phyloP scores from a whole-genome alignment of 2,329 filamentous ascomycete species.

The Seiridium unicorne region DNA sequence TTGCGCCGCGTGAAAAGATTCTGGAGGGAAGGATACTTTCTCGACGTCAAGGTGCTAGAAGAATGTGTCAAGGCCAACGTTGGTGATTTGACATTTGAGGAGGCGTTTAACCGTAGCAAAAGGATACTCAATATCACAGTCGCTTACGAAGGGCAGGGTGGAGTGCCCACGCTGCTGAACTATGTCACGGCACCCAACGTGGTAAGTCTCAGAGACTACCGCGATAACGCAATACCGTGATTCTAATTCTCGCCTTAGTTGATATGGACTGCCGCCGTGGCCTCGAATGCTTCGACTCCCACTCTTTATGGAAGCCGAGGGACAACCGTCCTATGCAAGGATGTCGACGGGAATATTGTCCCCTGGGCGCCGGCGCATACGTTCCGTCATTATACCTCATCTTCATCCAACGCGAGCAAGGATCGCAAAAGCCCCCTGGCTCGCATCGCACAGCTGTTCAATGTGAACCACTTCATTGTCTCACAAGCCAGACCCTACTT shows the following conservation, averaged over 20 bases:
- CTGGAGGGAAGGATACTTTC: slow-evolving; percentile 73
- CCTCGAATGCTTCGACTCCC: slow-evolving; percentile 67
- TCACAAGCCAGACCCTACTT: slow-evolving; percentile 89
- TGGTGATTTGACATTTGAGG: slow-evolving; percentile 88
- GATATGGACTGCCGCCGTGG: slow-evolving; percentile 77
- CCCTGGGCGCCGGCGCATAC: slow-evolving; percentile 70
- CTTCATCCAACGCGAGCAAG: slow-evolving; percentile 59
- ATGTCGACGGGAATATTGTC: slow-evolving; percentile 67
- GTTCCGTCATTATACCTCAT: slow-evolving; percentile 68
- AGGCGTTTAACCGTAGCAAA: slow-evolving; percentile 84
- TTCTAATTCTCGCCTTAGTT: slow-evolving; percentile 44
- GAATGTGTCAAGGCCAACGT: slow-evolving; percentile 82
- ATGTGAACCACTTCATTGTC: slow-evolving; percentile 93
- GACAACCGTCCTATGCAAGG: slow-evolving; percentile 72
- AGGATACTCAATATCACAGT: slow-evolving; percentile 90
- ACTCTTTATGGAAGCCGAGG: slow-evolving; percentile 65
- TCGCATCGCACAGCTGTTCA: slow-evolving; percentile 79
- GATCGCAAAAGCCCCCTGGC: slow-evolving; percentile 63
- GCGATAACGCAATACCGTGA: too few relatives aligned
- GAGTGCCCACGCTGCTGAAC: slow-evolving; percentile 82
- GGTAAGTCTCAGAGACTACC: slow-evolving; percentile 48
- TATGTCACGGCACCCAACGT: slow-evolving; percentile 93
- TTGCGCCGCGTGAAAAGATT: slow-evolving; percentile 67
- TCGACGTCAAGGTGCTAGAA: slow-evolving; percentile 79
- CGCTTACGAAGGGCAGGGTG: slow-evolving; percentile 69